phyloP scores from a whole-genome alignment of 2,329 filamentous ascomycete species.

The Talaromyces sp. region DNA sequence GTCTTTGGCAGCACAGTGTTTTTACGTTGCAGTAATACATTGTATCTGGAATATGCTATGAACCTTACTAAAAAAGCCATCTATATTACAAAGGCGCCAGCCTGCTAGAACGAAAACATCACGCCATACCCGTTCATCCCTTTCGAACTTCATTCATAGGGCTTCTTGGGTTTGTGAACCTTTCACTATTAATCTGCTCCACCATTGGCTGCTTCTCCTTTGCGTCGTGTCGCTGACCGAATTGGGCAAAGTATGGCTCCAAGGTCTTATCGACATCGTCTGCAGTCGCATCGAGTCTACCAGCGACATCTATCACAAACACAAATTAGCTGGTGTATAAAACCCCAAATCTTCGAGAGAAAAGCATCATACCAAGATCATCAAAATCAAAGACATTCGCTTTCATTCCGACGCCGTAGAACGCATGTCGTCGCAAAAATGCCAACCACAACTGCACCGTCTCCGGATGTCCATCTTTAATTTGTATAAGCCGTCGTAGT shows the following conservation, averaged over 20 bases:
- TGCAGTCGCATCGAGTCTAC: constrained; percentile 39
- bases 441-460: constrained; percentile 88
- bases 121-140: constrained; percentile 16
- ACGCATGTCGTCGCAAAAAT: constrained; percentile 86
- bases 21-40: not conserved
- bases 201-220: constrained; percentile 29
- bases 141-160: constrained; percentile 35
- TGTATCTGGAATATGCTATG: constrained; percentile 1
- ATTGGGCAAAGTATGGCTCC: constrained; percentile 39
- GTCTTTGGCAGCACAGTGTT: not conserved
- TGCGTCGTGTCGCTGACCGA: constrained; percentile 38
- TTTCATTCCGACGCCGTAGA: constrained; percentile 98
- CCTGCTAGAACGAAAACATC: not conserved
- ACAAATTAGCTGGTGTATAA: constrained; percentile 15
- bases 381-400: constrained; percentile 93
- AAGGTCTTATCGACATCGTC: constrained; percentile 40
- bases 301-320: constrained; percentile 35
- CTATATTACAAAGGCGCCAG: constrained; percentile 15
- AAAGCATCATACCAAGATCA: constrained; percentile 57
- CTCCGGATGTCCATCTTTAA: constrained; percentile 86
- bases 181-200: constrained; percentile 37
- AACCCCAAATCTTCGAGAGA: not conserved
- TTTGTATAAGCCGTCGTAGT: constrained; percentile 79
- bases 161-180: constrained; percentile 34
- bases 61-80: not conserved